Conservation (phyloP, 306 rosid species). For the Hippophae gyantsensis region DNA sequence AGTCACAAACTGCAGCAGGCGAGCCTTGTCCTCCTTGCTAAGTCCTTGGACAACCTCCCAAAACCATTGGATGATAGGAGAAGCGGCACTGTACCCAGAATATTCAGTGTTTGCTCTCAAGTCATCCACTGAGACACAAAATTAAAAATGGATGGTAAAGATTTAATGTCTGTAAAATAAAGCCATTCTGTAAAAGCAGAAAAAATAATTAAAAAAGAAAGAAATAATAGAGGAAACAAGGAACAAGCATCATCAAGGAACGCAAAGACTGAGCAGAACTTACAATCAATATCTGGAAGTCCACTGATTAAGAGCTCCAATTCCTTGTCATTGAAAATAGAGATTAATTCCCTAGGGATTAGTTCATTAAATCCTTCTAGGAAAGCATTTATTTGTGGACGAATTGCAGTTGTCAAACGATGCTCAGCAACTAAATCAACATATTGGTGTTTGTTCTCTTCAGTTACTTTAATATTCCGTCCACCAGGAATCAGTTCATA, state of each 20-base stretch:
- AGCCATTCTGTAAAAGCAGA: not conserved
- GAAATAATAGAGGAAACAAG: not conserved
- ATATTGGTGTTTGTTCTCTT: conserved; percentile 87
- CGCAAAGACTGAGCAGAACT: conserved; percentile 19
- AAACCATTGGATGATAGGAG: conserved; percentile 86
- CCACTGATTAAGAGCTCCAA: conserved; percentile 88
- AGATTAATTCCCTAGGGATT: conserved; percentile 60
- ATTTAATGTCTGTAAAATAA: conserved; percentile 2
- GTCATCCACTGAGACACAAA: conserved; percentile 74
- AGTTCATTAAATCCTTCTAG: conserved; percentile 77
- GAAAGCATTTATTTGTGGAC: conserved; percentile 92
- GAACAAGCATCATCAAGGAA: conserved; percentile 2
- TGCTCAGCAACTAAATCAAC: conserved; percentile 93
- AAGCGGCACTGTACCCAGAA: conserved; percentile 81
- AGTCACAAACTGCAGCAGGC: conserved; percentile 94
- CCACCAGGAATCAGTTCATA: conserved; percentile 92
- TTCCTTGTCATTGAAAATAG: conserved; percentile 87
- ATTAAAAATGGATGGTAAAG: conserved; percentile 16
- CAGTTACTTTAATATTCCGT: conserved; percentile 86
- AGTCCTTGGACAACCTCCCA: conserved; percentile 92
- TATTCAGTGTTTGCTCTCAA: conserved; percentile 93
- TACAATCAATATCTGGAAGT: conserved; percentile 93
- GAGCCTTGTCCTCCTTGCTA: conserved; percentile 97
- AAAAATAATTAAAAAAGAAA: too few species aligned
- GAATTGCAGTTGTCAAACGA: conserved; percentile 87